Base-by-base conservation (phyloP, 192 early-diverging fungal species). In the Umbelopsis vinacea region DNA sequence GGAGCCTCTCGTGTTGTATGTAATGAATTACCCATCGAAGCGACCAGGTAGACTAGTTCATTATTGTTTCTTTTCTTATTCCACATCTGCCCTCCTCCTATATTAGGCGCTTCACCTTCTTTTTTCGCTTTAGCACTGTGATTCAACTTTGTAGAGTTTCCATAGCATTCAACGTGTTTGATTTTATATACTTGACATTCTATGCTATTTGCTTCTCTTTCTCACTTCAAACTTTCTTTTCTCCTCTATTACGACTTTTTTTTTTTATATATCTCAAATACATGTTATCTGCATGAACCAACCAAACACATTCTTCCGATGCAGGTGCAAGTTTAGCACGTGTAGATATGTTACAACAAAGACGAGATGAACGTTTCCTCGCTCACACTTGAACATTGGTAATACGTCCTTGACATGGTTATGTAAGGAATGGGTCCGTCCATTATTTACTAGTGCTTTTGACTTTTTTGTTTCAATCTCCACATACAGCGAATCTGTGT, bases 1-100 rank as follows among this genome's bases (percentile, higher is more conserved):
- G 57, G 26, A 63, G 57, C 33, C 48, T 50, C n/a, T 50, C 48
- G 48, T 50, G 48, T 50, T 50, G 48, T 17, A 50, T 50, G 48
- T 50, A 50, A 50, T n/a, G n/a, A 6, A 50, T n/a, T 21, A n/a
- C 6, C n/a, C 48, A 50, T 50, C 19, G 5, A 21, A 50, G 6
- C 40, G 48, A 50, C n/a, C n/a, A 21, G 48, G 7, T 17, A 50
- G n/a, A n/a, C 48, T 21, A n/a, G 48, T 21, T 21, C 48, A 21
- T 21, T 50, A 50, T 50, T 50, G 38, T 43, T 43, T 6, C 11
- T 43, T 43, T 52, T 52, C 52, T 43, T 43, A 43, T 50, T 50
- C 48, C 15, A 50, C 15, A 50, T 21, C 48, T 50, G 11, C 48
- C 48, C 48, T 50, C 48, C 48, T 50, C 48, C 48, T 50, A 50